Evolutionary conservation across 139 green algal species (phyloP).

Genomic region (Chlorella vulgaris): DNA sequence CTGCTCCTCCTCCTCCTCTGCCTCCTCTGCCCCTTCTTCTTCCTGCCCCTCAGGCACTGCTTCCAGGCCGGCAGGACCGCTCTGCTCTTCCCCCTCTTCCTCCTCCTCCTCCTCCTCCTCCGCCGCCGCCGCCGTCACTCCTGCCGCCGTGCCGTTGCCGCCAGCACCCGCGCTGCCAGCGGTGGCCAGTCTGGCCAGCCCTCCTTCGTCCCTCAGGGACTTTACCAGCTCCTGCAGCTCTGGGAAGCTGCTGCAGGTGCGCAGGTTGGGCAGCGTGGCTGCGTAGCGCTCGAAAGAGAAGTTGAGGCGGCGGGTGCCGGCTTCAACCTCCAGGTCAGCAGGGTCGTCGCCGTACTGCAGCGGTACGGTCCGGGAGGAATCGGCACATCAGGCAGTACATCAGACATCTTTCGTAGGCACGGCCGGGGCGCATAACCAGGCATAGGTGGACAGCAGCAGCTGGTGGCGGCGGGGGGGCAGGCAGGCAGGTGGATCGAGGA

Average conservation of each 20-base stretch:
- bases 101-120: background rate
- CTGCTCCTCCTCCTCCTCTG: background rate
- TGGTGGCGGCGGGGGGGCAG: no score
- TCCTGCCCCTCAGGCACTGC: background rate
- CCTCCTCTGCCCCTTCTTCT: background rate
- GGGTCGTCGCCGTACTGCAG: constrained; percentile 12
- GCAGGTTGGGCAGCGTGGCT: background rate
- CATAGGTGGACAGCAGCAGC: no score
- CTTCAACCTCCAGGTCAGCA: background rate
- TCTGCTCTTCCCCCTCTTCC: background rate
- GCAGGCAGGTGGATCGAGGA: no score
- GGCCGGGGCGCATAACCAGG: background rate
- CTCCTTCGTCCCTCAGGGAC: background rate
- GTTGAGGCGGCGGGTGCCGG: background rate
- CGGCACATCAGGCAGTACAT: background rate
- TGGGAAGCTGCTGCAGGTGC: background rate
- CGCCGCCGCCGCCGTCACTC: background rate
- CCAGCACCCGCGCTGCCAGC: background rate
- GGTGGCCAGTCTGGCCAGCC: background rate
- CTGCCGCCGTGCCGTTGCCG: background rate
- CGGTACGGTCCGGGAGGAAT: no score
- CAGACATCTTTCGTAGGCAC: background rate
- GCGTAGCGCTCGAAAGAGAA: constrained; percentile 1
- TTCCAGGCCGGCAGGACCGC: no score
- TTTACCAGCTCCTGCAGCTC: background rate